Evolutionary conservation across 2,329 filamentous ascomycete genomes (phyloP).

Genomic region (Fusarium tjaetaba): DNA sequence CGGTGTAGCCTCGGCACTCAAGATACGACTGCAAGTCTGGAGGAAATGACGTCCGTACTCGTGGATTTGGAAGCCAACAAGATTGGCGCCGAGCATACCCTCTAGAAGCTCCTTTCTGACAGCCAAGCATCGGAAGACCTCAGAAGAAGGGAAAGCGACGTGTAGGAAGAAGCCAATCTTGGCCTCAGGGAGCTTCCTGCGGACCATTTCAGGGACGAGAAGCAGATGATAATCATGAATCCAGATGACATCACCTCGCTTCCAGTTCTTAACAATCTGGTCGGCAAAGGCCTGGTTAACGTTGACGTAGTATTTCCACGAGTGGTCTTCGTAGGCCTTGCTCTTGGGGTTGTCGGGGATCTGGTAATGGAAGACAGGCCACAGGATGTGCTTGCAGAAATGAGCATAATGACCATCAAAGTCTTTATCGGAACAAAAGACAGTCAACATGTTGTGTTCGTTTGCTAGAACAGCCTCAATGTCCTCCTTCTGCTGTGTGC

Average conservation of each 20-base stretch:
- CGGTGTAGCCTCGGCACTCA: conserved; percentile 88
- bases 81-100: conserved; percentile 91
- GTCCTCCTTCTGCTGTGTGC: conserved; percentile 78
- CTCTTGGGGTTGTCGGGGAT: conserved; percentile 98
- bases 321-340: conserved; percentile 97
- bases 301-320: conserved; percentile 93
- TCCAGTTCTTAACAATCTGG: conserved; percentile 90
- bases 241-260: conserved; percentile 92
- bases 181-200: conserved; percentile 88
- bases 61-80: conserved; percentile 92
- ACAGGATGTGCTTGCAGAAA: conserved; percentile 97
- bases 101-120: conserved; percentile 87
- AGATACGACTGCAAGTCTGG: conserved; percentile 91
- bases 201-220: conserved; percentile 87
- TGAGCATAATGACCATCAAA: conserved; percentile 95
- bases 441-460: conserved; percentile 83
- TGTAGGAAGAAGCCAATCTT: conserved; percentile 97
- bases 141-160: conserved; percentile 93
- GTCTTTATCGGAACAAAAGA: conserved; percentile 89
- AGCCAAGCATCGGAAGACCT: conserved; percentile 92
- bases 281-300: conserved; percentile 95
- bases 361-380: conserved; percentile 98
- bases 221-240: conserved; percentile 95
- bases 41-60: conserved; percentile 96
- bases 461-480: conserved; percentile 84